Evolutionary conservation across 163 green algal species (phyloP), one percentile per base, ranked within the genome.

Genomic region (Chloromonas sp.): DNA sequence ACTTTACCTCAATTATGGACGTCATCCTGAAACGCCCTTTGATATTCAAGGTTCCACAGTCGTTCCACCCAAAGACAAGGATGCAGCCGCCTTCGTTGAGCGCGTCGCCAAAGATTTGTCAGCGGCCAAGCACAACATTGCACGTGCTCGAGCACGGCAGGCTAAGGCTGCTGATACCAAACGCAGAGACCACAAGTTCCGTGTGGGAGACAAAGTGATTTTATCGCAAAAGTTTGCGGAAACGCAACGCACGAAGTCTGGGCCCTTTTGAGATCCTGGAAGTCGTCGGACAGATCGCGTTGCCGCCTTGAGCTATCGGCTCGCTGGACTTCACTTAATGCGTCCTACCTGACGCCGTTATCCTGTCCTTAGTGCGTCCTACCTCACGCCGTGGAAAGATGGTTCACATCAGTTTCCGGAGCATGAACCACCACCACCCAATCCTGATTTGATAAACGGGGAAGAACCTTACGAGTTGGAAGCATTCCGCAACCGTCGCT

Each of bases 1-100:
- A 0, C 92, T 94, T 83, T 89, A 82, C 62, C 62, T 93, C 14
- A 88, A 89, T 61, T 89, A 89, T 84, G 91, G 91, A 60, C 78
- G 82, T 1, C 78, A 90, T 60, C 87, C 87, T 60, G 59, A 76
- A 8, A 83, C 82, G 0, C 87, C 87, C 59, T 11, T 86, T 11
- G 70, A 83, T 36, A 36, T 58, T 0, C 58, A 13, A 62, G 83
- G 83, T 61, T 71, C 78, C 61, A 61, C 60, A 60, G 58, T 71
- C 58, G 66, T 3, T 58, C 76, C 70, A 79, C 14, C 60, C 62
- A 78, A 76, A 3, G 14, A 59, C 82, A 76, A 83, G 83, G 58
- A 70, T 15, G 62, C 58, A 14, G 60, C 62, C 3, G 57, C 81
- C 60, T 80, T 78, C 62, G 60, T 15, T 1, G 61, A 70, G 14